phyloP scores from a whole-genome alignment of 192 early-diverging fungal species.

The Coemansia sp. region DNA sequence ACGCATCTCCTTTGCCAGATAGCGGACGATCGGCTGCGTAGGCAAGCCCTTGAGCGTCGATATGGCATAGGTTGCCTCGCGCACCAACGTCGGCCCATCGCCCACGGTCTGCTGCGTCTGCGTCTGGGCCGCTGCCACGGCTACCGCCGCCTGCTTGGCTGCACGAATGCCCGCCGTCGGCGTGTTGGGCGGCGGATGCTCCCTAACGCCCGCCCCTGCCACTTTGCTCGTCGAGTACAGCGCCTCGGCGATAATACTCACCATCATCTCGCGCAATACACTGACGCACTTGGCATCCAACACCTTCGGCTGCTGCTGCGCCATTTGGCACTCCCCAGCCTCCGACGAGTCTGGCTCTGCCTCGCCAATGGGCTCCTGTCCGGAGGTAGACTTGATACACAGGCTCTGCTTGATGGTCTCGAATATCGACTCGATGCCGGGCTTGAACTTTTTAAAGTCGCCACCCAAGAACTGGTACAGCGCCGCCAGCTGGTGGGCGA shows the following conservation, averaged over 20 bases:
- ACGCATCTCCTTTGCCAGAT: conserved; percentile 46
- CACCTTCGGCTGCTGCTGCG: conserved; percentile 1
- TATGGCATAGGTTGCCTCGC: conserved; percentile 29
- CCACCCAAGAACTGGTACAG: conserved; percentile 54
- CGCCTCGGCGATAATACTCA: conserved; percentile 44
- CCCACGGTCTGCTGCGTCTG: conserved; percentile 3
- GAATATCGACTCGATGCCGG: conserved; percentile 41
- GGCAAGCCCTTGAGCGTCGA: conserved; percentile 52
- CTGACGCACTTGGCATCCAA: conserved; percentile 18
- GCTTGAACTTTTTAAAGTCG: conserved; percentile 56
- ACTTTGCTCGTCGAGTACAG: conserved; percentile 45
- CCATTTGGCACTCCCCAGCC: background rate
- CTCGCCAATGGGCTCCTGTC: background rate
- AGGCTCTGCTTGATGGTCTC: conserved; percentile 36
- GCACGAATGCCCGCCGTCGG: conserved; percentile 9
- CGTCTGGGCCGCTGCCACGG: background rate
- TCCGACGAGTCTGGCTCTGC: background rate
- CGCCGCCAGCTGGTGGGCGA: conserved; percentile 48
- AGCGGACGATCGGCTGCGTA: conserved; percentile 51
- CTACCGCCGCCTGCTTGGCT: background rate
- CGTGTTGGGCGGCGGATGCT: conserved; percentile 23
- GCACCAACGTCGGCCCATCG: background rate
- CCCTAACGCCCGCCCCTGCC: conserved; percentile 11
- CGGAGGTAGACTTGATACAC: background rate
- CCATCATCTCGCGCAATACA: conserved; percentile 43